phyloP scores from a whole-genome alignment of 495 filamentous ascomycete species.

The Aspergillus saccharolyticus region DNA sequence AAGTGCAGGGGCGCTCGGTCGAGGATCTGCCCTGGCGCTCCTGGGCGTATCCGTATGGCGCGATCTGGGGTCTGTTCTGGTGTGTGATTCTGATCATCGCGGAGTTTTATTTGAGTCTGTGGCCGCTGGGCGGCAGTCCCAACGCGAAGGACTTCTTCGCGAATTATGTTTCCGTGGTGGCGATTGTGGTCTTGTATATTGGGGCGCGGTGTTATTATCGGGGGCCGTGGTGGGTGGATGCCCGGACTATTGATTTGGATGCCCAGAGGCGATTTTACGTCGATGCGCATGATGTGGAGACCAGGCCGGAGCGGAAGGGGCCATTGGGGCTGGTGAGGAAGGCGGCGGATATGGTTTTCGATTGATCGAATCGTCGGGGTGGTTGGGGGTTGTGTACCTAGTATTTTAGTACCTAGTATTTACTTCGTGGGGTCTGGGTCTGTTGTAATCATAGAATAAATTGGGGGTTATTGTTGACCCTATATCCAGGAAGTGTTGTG shows the following conservation, averaged over 20 bases:
- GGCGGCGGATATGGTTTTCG: constrained; percentile 1
- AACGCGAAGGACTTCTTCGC: constrained; percentile 27
- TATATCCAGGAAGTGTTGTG: no score
- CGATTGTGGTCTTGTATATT: constrained; percentile 22
- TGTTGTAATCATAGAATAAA: no score
- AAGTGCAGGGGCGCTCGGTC: constrained; percentile 51
- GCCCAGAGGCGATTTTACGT: constrained; percentile 17
- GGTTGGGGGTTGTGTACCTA: no score
- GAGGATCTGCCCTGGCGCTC: constrained; percentile 64
- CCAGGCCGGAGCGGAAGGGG: constrained; percentile 9
- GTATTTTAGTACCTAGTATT: no score
- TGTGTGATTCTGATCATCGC: constrained; percentile 23
- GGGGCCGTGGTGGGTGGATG: constrained; percentile 30
- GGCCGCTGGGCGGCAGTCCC: constrained; percentile 16
- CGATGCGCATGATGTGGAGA: constrained; percentile 13
- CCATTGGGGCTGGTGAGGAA: neutral
- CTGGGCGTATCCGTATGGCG: constrained; percentile 28
- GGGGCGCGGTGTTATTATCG: constrained; percentile 20
- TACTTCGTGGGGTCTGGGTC: no score
- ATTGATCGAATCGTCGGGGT: no score
- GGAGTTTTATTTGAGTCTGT: constrained; percentile 27
- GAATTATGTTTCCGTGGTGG: constrained; percentile 23
- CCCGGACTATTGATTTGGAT: constrained; percentile 27
- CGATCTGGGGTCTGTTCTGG: constrained; percentile 24
- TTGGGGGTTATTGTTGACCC: no score